Conservation (phyloP, 148 eudicot genomes). For the Vaccinium vitisidaea region DNA sequence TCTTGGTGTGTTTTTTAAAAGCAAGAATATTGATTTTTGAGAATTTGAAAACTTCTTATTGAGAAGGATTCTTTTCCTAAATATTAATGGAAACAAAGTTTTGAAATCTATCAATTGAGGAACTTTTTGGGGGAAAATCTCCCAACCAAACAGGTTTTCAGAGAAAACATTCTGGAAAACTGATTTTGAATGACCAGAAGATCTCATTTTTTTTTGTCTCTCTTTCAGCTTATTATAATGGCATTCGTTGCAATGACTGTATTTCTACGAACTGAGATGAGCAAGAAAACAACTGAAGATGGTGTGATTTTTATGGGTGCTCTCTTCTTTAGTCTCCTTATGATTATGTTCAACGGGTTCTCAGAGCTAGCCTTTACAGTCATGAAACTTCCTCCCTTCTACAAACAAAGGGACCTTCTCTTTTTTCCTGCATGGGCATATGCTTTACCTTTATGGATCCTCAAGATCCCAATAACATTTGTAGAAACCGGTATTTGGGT, state of each 20-base stretch:
- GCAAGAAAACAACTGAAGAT: slow-evolving; percentile 38
- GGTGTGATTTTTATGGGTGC: slow-evolving; percentile 74
- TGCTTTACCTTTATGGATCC: slow-evolving; percentile 68
- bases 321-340: slow-evolving; percentile 51
- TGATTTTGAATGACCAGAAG: background rate
- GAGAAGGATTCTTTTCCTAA: background rate
- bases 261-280: slow-evolving; percentile 62
- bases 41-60: background rate
- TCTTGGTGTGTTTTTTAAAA: background rate
- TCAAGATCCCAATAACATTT: slow-evolving; percentile 66
- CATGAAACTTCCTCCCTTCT: slow-evolving; percentile 71
- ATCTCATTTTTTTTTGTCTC: background rate
- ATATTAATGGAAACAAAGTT: background rate
- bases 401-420: slow-evolving; percentile 76
- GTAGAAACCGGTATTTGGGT: slow-evolving; percentile 71
- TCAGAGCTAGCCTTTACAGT: slow-evolving; percentile 69
- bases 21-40: background rate
- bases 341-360: slow-evolving; percentile 70
- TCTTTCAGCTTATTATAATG: slow-evolving; percentile 54
- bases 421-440: slow-evolving; percentile 91
- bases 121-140: background rate
- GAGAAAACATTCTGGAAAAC: background rate
- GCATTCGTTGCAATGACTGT: slow-evolving; percentile 58
- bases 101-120: background rate
- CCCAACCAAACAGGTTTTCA: background rate